Percentiles rank a stretch among this genome's conserved stretches.
These are phyloP conservation scores for Helichrysum umbraculigerum DNA, from an alignment of 129 eudicot genomes.

Conservation along the genomic window DNA sequence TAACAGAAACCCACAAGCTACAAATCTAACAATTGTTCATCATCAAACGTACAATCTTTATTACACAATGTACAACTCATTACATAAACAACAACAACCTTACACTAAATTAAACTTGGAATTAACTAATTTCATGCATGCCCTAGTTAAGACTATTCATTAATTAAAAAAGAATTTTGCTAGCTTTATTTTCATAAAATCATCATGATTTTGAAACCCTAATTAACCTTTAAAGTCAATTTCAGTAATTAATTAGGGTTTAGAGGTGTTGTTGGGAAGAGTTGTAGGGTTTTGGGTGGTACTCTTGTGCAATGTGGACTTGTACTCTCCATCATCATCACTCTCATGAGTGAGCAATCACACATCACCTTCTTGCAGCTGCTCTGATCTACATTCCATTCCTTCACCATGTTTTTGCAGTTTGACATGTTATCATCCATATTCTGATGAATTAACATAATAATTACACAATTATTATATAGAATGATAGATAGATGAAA, in stretches of 20 bases:
- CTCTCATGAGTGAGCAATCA: slow-evolving; percentile 38
- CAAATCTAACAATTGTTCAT: background rate
- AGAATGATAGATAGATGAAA: too few relatives aligned
- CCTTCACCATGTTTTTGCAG: slow-evolving; percentile 21
- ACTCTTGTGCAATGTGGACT: slow-evolving; percentile 37
- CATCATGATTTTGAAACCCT: slow-evolving; percentile 17
- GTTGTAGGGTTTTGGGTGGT: slow-evolving; percentile 83
- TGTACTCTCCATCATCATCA: slow-evolving; percentile 48
- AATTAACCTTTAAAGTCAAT: slow-evolving; percentile 24
- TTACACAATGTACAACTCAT: slow-evolving; percentile 34
- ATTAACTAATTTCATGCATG: slow-evolving; percentile 9
- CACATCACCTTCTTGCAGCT: slow-evolving; percentile 23
- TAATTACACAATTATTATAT: background rate
- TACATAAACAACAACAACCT: background rate
- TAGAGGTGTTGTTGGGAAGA: slow-evolving; percentile 58
- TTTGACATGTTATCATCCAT: slow-evolving; percentile 27
- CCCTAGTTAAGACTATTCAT: slow-evolving; percentile 4
- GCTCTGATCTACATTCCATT: slow-evolving; percentile 42
- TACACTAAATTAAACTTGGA: background rate
- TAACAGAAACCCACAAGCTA: slow-evolving; percentile 46
- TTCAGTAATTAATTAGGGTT: slow-evolving; percentile 27
- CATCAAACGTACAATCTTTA: slow-evolving; percentile 36
- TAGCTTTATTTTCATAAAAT: background rate
- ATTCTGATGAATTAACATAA: slow-evolving; percentile 16
- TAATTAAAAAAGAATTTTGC: slow-evolving; percentile 10